phyloP scores from a whole-genome alignment of 306 rosid genomes.

The Vigna mungo region DNA sequence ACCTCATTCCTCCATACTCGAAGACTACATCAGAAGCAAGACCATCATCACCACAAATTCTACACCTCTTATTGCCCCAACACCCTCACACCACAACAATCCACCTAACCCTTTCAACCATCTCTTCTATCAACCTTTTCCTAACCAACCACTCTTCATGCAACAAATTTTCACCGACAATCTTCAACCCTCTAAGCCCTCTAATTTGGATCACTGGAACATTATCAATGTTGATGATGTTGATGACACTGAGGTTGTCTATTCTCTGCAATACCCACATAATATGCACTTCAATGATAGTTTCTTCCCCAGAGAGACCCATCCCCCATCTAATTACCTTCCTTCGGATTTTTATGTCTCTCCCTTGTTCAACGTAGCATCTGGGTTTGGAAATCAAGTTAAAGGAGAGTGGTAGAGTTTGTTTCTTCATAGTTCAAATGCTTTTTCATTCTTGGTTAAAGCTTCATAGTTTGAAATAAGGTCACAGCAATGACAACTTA shows the following conservation, averaged over 20 bases:
- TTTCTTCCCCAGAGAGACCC: constrained; percentile 5
- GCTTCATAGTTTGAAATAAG: too few relatives aligned
- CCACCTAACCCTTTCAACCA: constrained; percentile 32
- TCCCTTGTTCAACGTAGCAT: constrained; percentile 53
- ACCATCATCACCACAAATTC: neutral
- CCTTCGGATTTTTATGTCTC: constrained; percentile 63
- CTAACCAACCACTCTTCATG: constrained; percentile 54
- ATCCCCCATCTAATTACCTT: neutral
- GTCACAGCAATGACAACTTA: too few relatives aligned
- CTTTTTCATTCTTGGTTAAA: too few relatives aligned
- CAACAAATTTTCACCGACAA: constrained; percentile 47
- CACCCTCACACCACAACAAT: constrained; percentile 1
- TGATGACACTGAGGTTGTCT: constrained; percentile 1
- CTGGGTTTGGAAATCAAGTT: constrained; percentile 38
- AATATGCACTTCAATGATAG: constrained; percentile 16
- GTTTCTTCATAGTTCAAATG: constrained; percentile 47
- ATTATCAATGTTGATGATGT: constrained; percentile 22
- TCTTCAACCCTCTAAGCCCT: constrained; percentile 20
- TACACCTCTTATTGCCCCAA: neutral
- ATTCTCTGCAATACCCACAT: constrained; percentile 6
- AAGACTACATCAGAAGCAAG: constrained; percentile 68
- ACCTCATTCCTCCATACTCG: constrained; percentile 67
- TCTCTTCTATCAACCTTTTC: constrained; percentile 37
- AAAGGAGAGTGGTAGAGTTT: constrained; percentile 61
- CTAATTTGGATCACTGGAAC: constrained; percentile 19